These are phyloP conservation scores for Fagus sylvatica DNA, from an alignment of 306 rosid genomes.

Conservation along the genomic window DNA sequence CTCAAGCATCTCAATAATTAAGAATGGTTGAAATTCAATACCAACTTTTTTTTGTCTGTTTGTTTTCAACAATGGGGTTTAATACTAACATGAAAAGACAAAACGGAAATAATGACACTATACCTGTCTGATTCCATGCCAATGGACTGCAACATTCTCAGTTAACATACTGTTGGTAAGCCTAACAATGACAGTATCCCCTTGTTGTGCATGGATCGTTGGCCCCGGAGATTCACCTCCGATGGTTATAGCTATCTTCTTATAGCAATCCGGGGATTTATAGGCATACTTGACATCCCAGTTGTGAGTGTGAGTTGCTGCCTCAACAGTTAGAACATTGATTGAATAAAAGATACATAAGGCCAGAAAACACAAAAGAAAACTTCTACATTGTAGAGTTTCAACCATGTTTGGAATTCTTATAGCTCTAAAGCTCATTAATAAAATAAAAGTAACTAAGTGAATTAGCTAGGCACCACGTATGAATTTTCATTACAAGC, in stretches of 20 bases:
- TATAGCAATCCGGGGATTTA: slow-evolving; percentile 57
- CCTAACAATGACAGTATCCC: slow-evolving; percentile 49
- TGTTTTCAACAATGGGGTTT: too few relatives aligned
- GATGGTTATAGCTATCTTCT: slow-evolving; percentile 39
- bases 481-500: too few relatives aligned
- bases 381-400: too few relatives aligned
- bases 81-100: background rate
- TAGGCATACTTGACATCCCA: slow-evolving; percentile 51
- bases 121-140: slow-evolving; percentile 69
- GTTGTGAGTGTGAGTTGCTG: slow-evolving; percentile 32
- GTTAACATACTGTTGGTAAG: slow-evolving; percentile 45
- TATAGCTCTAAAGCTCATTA: too few relatives aligned
- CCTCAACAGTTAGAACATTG: slow-evolving; percentile 27
- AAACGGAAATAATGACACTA: background rate
- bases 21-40: background rate
- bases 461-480: too few relatives aligned
- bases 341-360: slow-evolving; percentile 1
- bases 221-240: slow-evolving; percentile 60
- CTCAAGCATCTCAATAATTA: background rate
- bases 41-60: background rate
- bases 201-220: slow-evolving; percentile 50
- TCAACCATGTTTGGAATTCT: too few relatives aligned
- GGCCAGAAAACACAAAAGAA: background rate
- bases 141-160: slow-evolving; percentile 54
- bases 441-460: too few relatives aligned